Evolutionary conservation across 768 basidiomycete species (phyloP).

Genomic region (Suillus alpinus): DNA sequence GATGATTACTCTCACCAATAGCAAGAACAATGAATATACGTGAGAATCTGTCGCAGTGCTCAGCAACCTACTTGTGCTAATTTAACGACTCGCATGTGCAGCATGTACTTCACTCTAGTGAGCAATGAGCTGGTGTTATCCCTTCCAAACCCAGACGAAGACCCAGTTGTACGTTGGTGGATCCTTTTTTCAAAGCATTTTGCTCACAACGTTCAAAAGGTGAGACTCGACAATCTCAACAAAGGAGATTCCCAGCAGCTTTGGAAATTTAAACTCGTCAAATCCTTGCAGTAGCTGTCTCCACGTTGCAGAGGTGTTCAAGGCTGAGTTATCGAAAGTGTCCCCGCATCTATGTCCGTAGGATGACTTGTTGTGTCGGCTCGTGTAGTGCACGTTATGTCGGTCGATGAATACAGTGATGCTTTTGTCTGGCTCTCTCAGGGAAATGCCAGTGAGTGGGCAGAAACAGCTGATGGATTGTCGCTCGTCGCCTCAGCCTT

Average conservation of each 20-base stretch:
- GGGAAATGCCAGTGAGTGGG: not conserved
- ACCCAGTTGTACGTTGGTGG: not conserved
- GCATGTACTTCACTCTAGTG: not conserved
- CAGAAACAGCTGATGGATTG: too few species aligned
- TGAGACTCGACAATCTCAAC: not conserved
- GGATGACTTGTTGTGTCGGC: not conserved
- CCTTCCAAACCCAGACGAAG: too few species aligned
- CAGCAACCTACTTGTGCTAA: not conserved
- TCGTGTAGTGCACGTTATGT: not conserved
- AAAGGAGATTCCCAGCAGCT: not conserved
- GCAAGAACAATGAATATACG: not conserved
- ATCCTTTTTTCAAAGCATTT: not conserved
- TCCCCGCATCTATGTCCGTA: not conserved
- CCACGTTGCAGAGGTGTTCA: not conserved
- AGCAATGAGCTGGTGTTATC: too few species aligned
- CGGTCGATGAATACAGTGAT: not conserved
- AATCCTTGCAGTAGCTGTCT: too few species aligned
- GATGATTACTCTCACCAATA: too few species aligned
- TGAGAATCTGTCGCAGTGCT: not conserved
- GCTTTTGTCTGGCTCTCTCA: not conserved
- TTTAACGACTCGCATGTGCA: not conserved
- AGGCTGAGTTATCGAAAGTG: not conserved
- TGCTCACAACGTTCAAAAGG: not conserved
- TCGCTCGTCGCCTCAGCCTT: too few species aligned
- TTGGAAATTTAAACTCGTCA: not conserved